Percentiles rank a stretch among this genome's conserved stretches.
phyloP scores from a whole-genome alignment of 73 alveolate species.

The Blepharisma stoltei region DNA sequence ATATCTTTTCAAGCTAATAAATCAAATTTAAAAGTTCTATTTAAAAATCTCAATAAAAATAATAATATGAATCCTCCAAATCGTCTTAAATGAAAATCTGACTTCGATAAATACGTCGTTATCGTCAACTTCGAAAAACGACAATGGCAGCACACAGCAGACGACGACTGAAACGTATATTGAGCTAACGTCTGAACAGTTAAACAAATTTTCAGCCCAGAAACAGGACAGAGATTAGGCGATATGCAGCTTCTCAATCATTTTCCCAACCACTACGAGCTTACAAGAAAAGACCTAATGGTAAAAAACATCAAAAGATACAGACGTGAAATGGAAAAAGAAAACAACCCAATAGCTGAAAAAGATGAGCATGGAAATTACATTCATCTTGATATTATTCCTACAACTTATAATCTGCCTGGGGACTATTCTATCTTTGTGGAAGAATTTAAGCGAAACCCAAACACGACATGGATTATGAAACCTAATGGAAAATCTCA shows the following conservation, averaged over 20 bases:
- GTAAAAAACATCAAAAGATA: slow-evolving; percentile 96
- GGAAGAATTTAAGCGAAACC: slow-evolving; percentile 96
- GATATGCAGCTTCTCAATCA: slow-evolving; percentile 91
- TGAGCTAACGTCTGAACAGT: slow-evolving; percentile 97
- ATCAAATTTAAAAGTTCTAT: no score
- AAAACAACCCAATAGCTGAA: slow-evolving; percentile 73
- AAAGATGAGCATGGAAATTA: slow-evolving; percentile 76
- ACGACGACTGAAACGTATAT: slow-evolving; percentile 89
- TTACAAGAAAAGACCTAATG: slow-evolving; percentile 99
- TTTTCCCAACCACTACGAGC: slow-evolving; percentile 99
- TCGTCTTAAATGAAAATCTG: slow-evolving; percentile 90
- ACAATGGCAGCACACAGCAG: slow-evolving; percentile 84
- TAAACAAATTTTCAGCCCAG: slow-evolving; percentile 91
- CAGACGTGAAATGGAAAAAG: slow-evolving; percentile 94
- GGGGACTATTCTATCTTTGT: slow-evolving; percentile 97
- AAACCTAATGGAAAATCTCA: slow-evolving; percentile 97
- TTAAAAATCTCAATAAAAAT: no score
- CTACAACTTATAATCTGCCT: slow-evolving; percentile 94
- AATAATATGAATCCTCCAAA: slow-evolving; percentile 25
- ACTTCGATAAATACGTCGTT: slow-evolving; percentile 89
- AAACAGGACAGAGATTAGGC: slow-evolving; percentile 75
- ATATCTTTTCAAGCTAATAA: no score
- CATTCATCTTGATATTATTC: slow-evolving; percentile 82
- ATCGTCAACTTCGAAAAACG: slow-evolving; percentile 89
- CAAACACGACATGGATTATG: slow-evolving; percentile 97